These are phyloP conservation scores for Massariosphaeria phaeospora DNA, from an alignment of 495 filamentous ascomycete genomes.

Conservation along the genomic window DNA sequence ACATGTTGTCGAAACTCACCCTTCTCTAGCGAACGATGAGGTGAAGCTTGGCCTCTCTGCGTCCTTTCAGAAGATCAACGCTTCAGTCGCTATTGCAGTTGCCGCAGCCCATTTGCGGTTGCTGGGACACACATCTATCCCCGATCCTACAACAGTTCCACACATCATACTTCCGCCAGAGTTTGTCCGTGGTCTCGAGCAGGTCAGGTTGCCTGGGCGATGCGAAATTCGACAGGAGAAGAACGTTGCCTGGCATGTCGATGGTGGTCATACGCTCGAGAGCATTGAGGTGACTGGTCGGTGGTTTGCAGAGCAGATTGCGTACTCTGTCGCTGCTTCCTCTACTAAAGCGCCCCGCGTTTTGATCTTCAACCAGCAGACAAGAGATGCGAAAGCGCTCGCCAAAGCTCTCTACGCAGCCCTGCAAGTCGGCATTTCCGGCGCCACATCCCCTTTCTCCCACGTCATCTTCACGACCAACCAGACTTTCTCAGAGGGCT, in stretches of 20 bases:
- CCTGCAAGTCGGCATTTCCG: conserved; percentile 43
- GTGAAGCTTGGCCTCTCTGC: conserved; percentile 73
- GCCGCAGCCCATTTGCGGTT: conserved; percentile 55
- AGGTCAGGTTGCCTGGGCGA: conserved; percentile 71
- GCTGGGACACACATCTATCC: conserved; percentile 44
- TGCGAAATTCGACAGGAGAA: conserved; percentile 71
- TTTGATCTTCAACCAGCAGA: conserved; percentile 95
- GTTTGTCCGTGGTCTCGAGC: conserved; percentile 70
- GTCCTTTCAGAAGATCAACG: conserved; percentile 81
- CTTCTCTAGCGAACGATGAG: conserved; percentile 49
- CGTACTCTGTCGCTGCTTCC: conserved; percentile 5
- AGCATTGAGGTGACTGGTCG: conserved; percentile 71
- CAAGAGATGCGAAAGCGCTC: conserved; percentile 63
- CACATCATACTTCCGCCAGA: conserved; percentile 51
- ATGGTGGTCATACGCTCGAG: conserved; percentile 87
- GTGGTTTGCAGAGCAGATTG: conserved; percentile 68
- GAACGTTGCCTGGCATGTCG: conserved; percentile 78
- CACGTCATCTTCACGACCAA: conserved; percentile 89
- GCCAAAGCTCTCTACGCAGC: conserved; percentile 63
- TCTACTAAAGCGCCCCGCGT: conserved; percentile 34
- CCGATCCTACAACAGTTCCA: conserved; percentile 39
- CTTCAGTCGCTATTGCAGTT: conserved; percentile 72
- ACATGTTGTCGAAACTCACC: conserved; percentile 58
- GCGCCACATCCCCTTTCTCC: conserved; percentile 60
- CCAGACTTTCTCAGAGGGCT: conserved; percentile 70